Base-by-base conservation (phyloP, 2,329 filamentous ascomycete genomes). In the Zymoseptoria passerinii region DNA sequence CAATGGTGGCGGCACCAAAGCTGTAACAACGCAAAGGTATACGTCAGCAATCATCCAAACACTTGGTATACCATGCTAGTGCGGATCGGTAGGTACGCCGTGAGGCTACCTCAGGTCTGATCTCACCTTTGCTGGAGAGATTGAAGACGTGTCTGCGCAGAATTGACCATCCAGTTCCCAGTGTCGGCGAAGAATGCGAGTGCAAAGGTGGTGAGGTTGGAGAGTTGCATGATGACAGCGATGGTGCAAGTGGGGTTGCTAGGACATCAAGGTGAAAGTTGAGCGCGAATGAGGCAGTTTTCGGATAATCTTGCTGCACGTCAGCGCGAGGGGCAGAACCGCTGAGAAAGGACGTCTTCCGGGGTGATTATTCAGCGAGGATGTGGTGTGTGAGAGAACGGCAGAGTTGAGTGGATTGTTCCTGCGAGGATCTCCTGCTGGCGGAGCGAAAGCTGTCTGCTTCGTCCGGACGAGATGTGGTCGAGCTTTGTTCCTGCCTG, bases 61-160 rank as follows among this genome's bases (percentile, higher is more conserved):
- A 53, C 56, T n/a, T 52, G 58, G 28, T 19, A 28, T 28, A 13
- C 20, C 28, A 48, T 8, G 20, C 19, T 49, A 35, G 19, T 55
- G n/a, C 55, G 20, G n/a, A 18, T 40, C 13, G 28, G 20, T 3
- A 16, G 20, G 23, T 23, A 23, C 23, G 23, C 23, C 13, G 16
- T 13, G 28, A 10, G 35, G n/a, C 35, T 16, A 44, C 13, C 13
- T 16, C 35, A 44, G 35, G 16, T 44, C 35, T 44, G 13, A n/a
- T 56, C 63, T 59, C 48, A 65, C 65, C 56, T 64, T 52, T 65
- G 61, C 28, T 62, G 59, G 51, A 65, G 59, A 19, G 60, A 63
- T 27, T 65, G 63, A 51, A 69, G 62, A 57, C 66, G 57, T 54
- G 67, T 58, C 59, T 68, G 65, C 18, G 63, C 67, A 44, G 63